Evolutionary conservation across 257 asterid species (phyloP).

Genomic region (Haberlea rhodopensis): DNA sequence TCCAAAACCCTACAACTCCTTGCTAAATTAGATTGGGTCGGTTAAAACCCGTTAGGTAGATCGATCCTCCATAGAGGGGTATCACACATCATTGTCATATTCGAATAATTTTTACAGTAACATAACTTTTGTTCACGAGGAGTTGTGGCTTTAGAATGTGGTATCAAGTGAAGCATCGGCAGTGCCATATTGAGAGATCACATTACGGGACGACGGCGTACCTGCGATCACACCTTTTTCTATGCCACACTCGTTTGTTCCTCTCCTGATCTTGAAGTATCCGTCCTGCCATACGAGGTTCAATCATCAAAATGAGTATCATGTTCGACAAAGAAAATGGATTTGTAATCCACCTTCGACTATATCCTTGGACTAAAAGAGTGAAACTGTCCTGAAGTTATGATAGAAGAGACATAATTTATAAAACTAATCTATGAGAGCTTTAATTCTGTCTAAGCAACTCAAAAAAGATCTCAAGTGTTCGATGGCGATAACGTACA

Average conservation of each 20-base stretch:
- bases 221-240: conserved; percentile 83
- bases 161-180: conserved; percentile 40
- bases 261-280: conserved; percentile 82
- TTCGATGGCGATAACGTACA: conserved; percentile 44
- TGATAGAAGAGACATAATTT: background rate
- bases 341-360: background rate
- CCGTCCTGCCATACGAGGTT: conserved; percentile 60
- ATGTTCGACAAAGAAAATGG: conserved; percentile 5
- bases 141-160: conserved; percentile 36
- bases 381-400: background rate
- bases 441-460: conserved; percentile 7
- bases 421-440: background rate
- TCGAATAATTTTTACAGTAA: background rate
- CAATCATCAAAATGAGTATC: conserved; percentile 2
- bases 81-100: background rate
- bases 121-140: conserved; percentile 5
- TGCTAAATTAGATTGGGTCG: no score
- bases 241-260: conserved; percentile 92
- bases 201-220: conserved; percentile 61
- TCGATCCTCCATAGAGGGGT: no score
- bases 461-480: conserved; percentile 18
- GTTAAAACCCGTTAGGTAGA: no score
- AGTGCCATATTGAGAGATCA: conserved; percentile 34
- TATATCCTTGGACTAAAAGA: background rate
- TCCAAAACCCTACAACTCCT: no score